Evolutionary conservation across 139 green algal species (phyloP).

Genomic region (Chlamydomonas schloesseri): DNA sequence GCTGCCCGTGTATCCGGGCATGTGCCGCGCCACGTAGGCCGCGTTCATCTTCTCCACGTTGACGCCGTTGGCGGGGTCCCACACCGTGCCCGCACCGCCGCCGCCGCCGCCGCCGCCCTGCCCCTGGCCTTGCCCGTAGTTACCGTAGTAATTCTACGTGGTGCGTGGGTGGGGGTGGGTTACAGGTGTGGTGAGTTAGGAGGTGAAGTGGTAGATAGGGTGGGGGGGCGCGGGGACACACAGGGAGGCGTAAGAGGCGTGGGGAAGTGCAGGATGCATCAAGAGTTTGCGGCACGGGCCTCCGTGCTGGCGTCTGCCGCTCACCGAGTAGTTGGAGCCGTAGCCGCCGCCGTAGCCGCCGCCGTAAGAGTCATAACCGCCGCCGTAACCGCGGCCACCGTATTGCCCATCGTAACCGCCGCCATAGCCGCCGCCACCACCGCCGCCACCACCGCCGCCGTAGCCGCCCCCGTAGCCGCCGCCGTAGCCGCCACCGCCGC

Average conservation of each 20-base stretch:
- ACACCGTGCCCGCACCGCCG: conserved; percentile 39
- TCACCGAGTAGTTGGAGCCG: conserved; percentile 30
- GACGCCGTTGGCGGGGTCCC: conserved; percentile 58
- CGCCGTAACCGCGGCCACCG: background rate
- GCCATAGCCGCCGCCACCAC: background rate
- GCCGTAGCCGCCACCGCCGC: conserved; percentile 7
- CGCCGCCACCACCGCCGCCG: background rate
- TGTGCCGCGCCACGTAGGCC: conserved; percentile 67
- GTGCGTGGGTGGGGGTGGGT: background rate
- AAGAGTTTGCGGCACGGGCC: no score
- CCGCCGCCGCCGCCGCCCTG: background rate
- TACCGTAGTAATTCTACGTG: conserved; percentile 32
- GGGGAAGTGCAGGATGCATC: no score
- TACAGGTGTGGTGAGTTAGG: no score
- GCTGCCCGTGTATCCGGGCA: conserved; percentile 52
- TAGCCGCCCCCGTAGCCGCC: conserved; percentile 2
- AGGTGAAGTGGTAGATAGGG: no score
- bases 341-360: conserved; percentile 15
- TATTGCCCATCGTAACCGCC: conserved; percentile 10
- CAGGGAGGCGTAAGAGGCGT: no score
- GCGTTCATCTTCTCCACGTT: conserved; percentile 73
- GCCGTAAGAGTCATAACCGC: conserved; percentile 25
- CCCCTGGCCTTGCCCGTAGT: conserved; percentile 22
- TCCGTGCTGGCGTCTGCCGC: no score
- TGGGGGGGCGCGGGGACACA: no score